These are phyloP conservation scores for Rhodotorula sp. DNA, from an alignment of 1,284 basidiomycete species.

Conservation along the genomic window DNA sequence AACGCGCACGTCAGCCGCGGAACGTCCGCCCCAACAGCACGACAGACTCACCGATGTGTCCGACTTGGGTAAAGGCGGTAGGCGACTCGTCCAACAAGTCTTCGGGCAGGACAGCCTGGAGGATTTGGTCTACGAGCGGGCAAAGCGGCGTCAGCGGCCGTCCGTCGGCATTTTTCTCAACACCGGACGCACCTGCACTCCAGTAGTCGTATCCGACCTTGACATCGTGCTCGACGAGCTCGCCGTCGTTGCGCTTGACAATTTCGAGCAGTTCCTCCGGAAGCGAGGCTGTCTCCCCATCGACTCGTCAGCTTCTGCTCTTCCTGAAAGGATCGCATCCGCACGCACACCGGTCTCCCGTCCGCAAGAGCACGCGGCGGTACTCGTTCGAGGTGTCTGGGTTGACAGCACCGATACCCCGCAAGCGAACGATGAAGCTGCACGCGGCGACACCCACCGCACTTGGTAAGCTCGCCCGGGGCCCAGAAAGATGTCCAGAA, in stretches of 20 bases:
- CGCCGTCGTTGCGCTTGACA: slow-evolving; percentile 58
- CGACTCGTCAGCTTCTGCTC: no score
- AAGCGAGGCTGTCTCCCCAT: slow-evolving; percentile 32
- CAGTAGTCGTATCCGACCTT: slow-evolving; percentile 78
- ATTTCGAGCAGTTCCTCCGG: slow-evolving; percentile 58
- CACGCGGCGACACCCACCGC: slow-evolving; percentile 52
- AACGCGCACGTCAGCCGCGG: background rate
- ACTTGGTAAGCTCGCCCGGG: slow-evolving; percentile 44
- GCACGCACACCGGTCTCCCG: slow-evolving; percentile 59
- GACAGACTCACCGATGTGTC: slow-evolving; percentile 71
- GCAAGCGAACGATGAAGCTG: slow-evolving; percentile 55
- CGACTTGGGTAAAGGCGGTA: slow-evolving; percentile 80
- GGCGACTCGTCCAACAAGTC: slow-evolving; percentile 74
- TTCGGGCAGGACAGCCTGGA: slow-evolving; percentile 73
- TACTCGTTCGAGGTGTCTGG: slow-evolving; percentile 56
- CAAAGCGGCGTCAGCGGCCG: background rate
- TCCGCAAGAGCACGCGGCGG: slow-evolving; percentile 64
- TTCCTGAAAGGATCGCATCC: background rate
- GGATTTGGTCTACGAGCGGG: slow-evolving; percentile 68
- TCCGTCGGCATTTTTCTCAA: rapidly evolving
- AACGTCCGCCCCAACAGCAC: slow-evolving; percentile 49
- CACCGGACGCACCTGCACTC: slow-evolving; percentile 62
- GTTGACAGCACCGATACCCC: slow-evolving; percentile 52
- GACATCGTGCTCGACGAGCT: slow-evolving; percentile 62
- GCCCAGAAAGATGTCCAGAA: background rate